These are phyloP conservation scores for Neofusicoccum umdonicola DNA, from an alignment of 2,329 filamentous ascomycete species.

Conservation along the genomic window DNA sequence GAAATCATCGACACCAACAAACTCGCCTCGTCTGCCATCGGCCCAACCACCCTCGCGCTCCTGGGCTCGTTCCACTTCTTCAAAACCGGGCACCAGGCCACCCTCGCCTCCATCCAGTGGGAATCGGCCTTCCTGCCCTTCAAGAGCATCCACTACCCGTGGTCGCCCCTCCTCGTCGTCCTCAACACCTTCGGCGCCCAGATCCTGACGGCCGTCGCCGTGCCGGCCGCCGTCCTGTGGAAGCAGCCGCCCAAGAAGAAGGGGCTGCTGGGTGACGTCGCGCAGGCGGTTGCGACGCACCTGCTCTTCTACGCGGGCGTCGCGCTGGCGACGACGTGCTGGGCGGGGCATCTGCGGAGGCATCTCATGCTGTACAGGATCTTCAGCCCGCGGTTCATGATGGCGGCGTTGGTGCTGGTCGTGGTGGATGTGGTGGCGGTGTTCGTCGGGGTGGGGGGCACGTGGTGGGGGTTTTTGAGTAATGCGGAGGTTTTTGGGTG, in stretches of 20 bases:
- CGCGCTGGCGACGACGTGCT: slow-evolving; percentile 81
- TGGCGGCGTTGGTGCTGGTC: slow-evolving; percentile 68
- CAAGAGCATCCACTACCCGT: slow-evolving; percentile 79
- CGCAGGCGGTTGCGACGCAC: slow-evolving; percentile 70
- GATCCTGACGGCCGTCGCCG: slow-evolving; percentile 74
- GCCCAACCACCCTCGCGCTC: slow-evolving; percentile 79
- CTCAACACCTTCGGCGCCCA: slow-evolving; percentile 89
- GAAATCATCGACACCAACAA: slow-evolving; percentile 63
- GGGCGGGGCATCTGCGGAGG: slow-evolving; percentile 81
- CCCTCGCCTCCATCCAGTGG: slow-evolving; percentile 87
- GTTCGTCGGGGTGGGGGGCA: slow-evolving; percentile 67
- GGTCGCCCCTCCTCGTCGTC: slow-evolving; percentile 75
- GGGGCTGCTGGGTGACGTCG: slow-evolving; percentile 64
- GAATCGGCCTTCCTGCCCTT: slow-evolving; percentile 91
- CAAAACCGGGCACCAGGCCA: slow-evolving; percentile 95
- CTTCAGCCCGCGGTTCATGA: slow-evolving; percentile 88
- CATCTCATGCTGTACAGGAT: slow-evolving; percentile 97
- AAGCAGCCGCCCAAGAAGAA: slow-evolving; percentile 74
- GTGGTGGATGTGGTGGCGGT: slow-evolving; percentile 75
- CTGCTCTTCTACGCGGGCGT: slow-evolving; percentile 79
- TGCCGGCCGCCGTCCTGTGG: slow-evolving; percentile 84
- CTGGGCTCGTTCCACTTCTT: slow-evolving; percentile 94
- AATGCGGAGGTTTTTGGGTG: slow-evolving; percentile 83
- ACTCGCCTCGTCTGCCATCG: slow-evolving; percentile 62
- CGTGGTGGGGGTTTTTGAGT: slow-evolving; percentile 73